Evolutionary conservation across 2,329 filamentous ascomycete genomes (phyloP).

Genomic region (Pseudogymnoascus sp.): DNA sequence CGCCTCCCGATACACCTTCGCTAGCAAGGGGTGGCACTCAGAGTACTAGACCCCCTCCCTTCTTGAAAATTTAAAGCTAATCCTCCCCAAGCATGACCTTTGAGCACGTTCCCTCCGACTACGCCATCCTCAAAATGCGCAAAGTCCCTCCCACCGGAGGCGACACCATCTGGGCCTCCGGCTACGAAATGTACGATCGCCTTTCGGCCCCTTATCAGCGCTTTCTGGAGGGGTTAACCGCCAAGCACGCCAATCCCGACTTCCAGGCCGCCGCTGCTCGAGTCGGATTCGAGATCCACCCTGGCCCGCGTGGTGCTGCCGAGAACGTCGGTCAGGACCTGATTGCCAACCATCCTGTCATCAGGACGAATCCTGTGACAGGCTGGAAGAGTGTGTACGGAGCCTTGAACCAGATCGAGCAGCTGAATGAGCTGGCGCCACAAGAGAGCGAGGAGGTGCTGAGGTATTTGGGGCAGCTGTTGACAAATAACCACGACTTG

Average conservation of each 20-base stretch:
- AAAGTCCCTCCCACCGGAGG: constrained; percentile 37
- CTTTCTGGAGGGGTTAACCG: constrained; percentile 41
- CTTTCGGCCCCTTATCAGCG: constrained; percentile 40
- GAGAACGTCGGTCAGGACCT: constrained; percentile 47
- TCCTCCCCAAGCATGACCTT: constrained; percentile 34
- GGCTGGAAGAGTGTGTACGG: constrained; percentile 53
- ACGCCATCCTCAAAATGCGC: constrained; percentile 38
- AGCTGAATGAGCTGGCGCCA: constrained; percentile 38
- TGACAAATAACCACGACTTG: constrained; percentile 36
- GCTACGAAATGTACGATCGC: constrained; percentile 40
- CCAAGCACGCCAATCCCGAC: constrained; percentile 37
- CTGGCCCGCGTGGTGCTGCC: constrained; percentile 42
- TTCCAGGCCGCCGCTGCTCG: constrained; percentile 35
- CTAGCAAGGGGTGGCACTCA: constrained; percentile 8
- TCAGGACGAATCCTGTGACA: constrained; percentile 56
- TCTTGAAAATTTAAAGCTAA: background rate
- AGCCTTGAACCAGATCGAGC: constrained; percentile 34
- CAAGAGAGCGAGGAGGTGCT: constrained; percentile 35
- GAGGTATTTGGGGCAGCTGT: constrained; percentile 19
- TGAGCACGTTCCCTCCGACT: constrained; percentile 40
- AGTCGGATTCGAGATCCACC: constrained; percentile 38
- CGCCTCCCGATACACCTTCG: constrained; percentile 8
- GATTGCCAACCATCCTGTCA: constrained; percentile 45
- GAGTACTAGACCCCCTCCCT: background rate
- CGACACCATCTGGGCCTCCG: constrained; percentile 38